Conservation (phyloP, 768 basidiomycete species). For the Tubosaeta sp. region DNA sequence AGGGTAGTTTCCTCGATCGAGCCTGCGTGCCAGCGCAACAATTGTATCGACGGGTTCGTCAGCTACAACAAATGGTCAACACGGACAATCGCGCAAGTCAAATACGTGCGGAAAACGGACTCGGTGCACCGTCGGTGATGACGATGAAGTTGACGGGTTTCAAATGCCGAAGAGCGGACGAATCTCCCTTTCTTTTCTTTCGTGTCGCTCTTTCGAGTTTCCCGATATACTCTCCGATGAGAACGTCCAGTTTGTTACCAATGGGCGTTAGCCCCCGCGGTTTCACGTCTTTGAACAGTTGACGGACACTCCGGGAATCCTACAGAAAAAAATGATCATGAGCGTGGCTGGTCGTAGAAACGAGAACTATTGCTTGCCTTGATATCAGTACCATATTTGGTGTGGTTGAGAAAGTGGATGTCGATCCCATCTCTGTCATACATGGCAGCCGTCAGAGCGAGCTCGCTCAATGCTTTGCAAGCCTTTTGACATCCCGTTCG, state of each 20-base stretch:
- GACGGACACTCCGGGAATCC: slow-evolving; percentile 35
- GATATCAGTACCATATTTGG: slow-evolving; percentile 31
- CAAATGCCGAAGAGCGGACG: slow-evolving; percentile 28
- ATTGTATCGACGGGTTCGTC: slow-evolving; percentile 51
- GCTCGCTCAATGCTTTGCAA: slow-evolving; percentile 31
- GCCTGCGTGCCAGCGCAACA: slow-evolving; percentile 41
- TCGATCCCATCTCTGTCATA: slow-evolving; percentile 62
- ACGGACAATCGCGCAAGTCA: background rate
- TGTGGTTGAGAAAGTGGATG: slow-evolving; percentile 54
- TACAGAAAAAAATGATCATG: slow-evolving; percentile 14
- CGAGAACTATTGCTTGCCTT: slow-evolving; percentile 28
- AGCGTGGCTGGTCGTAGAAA: background rate
- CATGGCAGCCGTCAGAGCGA: slow-evolving; percentile 44
- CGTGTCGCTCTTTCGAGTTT: slow-evolving; percentile 31
- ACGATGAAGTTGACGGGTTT: slow-evolving; percentile 59
- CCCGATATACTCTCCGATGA: slow-evolving; percentile 37
- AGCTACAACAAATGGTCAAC: slow-evolving; percentile 29
- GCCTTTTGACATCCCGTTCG: slow-evolving; percentile 1
- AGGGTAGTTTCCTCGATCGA: slow-evolving; percentile 51
- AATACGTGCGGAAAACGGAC: slow-evolving; percentile 32
- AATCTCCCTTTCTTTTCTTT: slow-evolving; percentile 20
- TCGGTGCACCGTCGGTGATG: slow-evolving; percentile 60
- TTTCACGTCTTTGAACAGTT: slow-evolving; percentile 41
- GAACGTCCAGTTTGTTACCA: slow-evolving; percentile 35
- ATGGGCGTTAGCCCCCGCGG: slow-evolving; percentile 47